Evolutionary conservation across 1,284 basidiomycete genomes (phyloP), one percentile per base, ranked within the genome.

Genomic region (Vanrija sp.): DNA sequence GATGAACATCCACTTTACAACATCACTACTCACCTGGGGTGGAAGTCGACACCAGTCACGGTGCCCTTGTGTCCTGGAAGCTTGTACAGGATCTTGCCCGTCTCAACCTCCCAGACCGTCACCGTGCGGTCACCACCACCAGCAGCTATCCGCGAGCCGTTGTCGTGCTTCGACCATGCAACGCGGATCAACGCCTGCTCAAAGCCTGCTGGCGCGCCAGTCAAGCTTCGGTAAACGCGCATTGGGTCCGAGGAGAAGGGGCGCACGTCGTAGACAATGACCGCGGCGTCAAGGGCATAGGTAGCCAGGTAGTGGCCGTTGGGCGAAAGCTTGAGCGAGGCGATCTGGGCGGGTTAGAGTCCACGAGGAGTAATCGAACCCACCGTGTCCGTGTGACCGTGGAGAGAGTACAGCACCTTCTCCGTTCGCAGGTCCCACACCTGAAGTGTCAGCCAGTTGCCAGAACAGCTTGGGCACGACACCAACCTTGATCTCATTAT

Each of bases 41-140:
- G 90, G 79, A 92, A 92, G 69, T 92, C 91, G 0, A 91, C 90
- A 15, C 86, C 80, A 1, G 89, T 91, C 8, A 95, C 91, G 0
- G 91, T 93, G 14, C 92, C 92, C 76, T 91, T 94, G 75, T 96
- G 92, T 14, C 92, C 92, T 39, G 92, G 91, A 50, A 96, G 81
- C 83, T 95, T 94, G 80, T 94, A 95, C 65, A 87, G 71, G 9
- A 93, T 84, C 65, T 86, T 86, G 14, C 84, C 86, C 62, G 83
- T 90, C 64, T 94, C 89, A 2, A 92, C 89, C 21, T 95, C 91
- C 91, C 92, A 96, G 26, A 97, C 86, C 52, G 88, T 91, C 34
- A 96, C 90, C 0, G 74, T 75, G 52, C 80, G 62, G 64, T 81
- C 80, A 5, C 79, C 79, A 5, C 79, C 79, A 7, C 80, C 80